A percentile compares a stretch with the other conserved stretches of the same genome.
Evolutionary conservation across 2,329 filamentous ascomycete species (phyloP).

Genomic region (Lachnellula arida): DNA sequence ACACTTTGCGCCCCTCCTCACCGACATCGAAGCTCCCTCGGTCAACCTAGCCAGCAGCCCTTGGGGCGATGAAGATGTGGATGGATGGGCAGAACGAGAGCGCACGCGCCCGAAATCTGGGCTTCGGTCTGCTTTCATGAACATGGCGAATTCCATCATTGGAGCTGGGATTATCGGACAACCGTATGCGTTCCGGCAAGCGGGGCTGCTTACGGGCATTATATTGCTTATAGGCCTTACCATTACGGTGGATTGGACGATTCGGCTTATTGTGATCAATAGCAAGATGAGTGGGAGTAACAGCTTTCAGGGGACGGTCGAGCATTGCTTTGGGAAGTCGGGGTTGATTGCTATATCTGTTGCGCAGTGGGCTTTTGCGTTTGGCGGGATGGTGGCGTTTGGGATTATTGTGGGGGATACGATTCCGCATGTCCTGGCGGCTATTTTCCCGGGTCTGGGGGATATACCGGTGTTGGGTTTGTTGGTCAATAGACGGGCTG

Average conservation of each 20-base stretch:
- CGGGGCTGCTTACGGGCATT: slow-evolving; percentile 76
- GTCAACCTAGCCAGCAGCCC: slow-evolving; percentile 54
- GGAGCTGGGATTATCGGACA: slow-evolving; percentile 73
- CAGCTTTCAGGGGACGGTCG: slow-evolving; percentile 92
- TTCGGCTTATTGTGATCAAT: slow-evolving; percentile 93
- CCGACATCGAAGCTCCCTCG: slow-evolving; percentile 77
- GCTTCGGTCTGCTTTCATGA: slow-evolving; percentile 90
- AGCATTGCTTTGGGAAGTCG: slow-evolving; percentile 86
- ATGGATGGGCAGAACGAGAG: slow-evolving; percentile 50
- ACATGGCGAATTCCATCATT: slow-evolving; percentile 99
- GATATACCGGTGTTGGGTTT: slow-evolving; percentile 75
- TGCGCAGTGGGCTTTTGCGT: slow-evolving; percentile 97
- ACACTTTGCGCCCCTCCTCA: slow-evolving; percentile 61
- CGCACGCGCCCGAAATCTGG: slow-evolving; percentile 72
- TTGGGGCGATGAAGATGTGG: slow-evolving; percentile 38
- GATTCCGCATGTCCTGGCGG: slow-evolving; percentile 82
- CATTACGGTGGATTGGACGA: slow-evolving; percentile 91
- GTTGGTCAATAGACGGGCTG: slow-evolving; percentile 72
- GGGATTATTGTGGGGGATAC: slow-evolving; percentile 96
- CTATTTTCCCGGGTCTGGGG: slow-evolving; percentile 72
- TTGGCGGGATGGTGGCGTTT: slow-evolving; percentile 98
- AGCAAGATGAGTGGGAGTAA: slow-evolving; percentile 92
- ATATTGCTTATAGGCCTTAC: slow-evolving; percentile 75
- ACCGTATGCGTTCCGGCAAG: slow-evolving; percentile 93
- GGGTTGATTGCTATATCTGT: slow-evolving; percentile 84